Conservation (phyloP, 345 rosid species). For the Arabidopsis arenosa region DNA sequence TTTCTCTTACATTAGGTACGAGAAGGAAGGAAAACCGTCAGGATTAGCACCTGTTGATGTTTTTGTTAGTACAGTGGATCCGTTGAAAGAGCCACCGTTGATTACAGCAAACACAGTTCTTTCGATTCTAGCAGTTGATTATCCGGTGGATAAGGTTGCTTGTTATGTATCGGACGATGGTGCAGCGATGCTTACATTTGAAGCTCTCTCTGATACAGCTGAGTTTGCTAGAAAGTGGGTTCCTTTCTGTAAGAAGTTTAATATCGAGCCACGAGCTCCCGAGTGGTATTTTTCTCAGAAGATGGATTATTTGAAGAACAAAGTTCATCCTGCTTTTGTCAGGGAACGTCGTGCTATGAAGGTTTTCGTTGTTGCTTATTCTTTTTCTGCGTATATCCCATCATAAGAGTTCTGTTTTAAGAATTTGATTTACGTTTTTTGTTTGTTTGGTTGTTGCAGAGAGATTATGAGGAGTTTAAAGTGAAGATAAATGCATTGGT, state of each 20-base stretch:
- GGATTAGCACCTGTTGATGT: constrained; percentile 78
- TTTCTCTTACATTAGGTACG: constrained; percentile 61
- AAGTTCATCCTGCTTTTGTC: constrained; percentile 90
- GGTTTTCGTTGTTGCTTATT: constrained; percentile 49
- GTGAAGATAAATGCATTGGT: constrained; percentile 87
- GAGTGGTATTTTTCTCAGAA: constrained; percentile 96
- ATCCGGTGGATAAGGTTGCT: constrained; percentile 90
- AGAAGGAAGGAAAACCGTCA: constrained; percentile 88
- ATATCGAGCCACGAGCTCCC: constrained; percentile 94
- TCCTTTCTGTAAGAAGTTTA: constrained; percentile 91
- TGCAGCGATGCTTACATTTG: constrained; percentile 99
- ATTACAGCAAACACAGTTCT: constrained; percentile 97
- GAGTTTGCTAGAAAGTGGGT: constrained; percentile 98
- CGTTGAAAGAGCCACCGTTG: constrained; percentile 93
- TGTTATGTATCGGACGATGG: constrained; percentile 98
- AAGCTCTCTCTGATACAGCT: constrained; percentile 96
- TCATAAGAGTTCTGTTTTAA: background rate
- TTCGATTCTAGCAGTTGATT: constrained; percentile 93
- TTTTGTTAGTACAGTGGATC: constrained; percentile 96
- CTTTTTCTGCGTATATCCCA: background rate
- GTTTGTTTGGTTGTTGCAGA: constrained; percentile 51
- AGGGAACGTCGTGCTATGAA: constrained; percentile 95
- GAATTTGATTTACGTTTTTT: constrained; percentile 20
- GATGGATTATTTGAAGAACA: constrained; percentile 87
- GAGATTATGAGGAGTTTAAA: constrained; percentile 95